phyloP scores from a whole-genome alignment of 2,329 filamentous ascomycete species.

The Alternaria arbusti region DNA sequence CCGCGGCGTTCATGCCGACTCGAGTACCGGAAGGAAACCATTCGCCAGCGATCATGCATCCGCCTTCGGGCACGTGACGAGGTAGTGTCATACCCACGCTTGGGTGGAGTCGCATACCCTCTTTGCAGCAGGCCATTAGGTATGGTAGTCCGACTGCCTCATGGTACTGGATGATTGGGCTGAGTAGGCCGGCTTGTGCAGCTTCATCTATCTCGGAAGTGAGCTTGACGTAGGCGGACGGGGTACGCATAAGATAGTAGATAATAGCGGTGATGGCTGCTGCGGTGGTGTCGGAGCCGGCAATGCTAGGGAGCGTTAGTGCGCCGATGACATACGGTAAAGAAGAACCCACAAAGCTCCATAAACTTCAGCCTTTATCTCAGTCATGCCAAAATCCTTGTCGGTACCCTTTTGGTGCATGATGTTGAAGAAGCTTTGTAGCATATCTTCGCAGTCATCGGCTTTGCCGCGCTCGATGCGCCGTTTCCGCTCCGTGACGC shows the following conservation, averaged over 20 bases:
- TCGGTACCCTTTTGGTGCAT: neutral
- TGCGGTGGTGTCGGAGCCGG: conserved; percentile 64
- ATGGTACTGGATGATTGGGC: conserved; percentile 50
- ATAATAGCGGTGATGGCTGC: conserved; percentile 73
- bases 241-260: conserved; percentile 72
- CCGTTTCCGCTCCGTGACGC: neutral
- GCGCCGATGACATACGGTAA: too few species aligned
- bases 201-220: conserved; percentile 67
- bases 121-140: conserved; percentile 77
- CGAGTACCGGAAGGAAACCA: conserved; percentile 71
- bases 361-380: conserved; percentile 6
- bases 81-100: conserved; percentile 74
- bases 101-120: conserved; percentile 76
- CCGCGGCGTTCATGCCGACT: conserved; percentile 75
- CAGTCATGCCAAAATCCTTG: neutral
- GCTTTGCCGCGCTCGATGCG: neutral
- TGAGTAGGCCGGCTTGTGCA: conserved; percentile 53
- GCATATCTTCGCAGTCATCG: neutral
- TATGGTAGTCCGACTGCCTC: conserved; percentile 73
- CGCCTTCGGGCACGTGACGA: conserved; percentile 69
- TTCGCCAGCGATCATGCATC: conserved; percentile 66
- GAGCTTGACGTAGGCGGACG: conserved; percentile 59
- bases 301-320: neutral
- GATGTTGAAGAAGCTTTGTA: neutral
- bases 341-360: neutral